Evolutionary conservation across 306 rosid species (phyloP), one percentile per base, ranked within the genome.

Genomic region (Cucumis cinereus): DNA sequence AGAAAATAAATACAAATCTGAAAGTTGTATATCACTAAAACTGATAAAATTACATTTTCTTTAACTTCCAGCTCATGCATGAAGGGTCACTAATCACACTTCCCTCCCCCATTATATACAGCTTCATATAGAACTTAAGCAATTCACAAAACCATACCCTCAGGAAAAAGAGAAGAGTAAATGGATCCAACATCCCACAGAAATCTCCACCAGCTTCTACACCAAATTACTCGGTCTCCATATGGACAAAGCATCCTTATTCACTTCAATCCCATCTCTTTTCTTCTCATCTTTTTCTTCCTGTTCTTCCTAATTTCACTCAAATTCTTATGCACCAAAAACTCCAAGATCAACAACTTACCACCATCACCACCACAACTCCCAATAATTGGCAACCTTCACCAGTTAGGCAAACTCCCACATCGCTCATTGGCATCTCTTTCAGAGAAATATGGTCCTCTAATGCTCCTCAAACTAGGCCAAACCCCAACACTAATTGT

Each of bases 371-470:
- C 62, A 22, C 62, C 62, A 22, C 62, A 22, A 4, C 70, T 86
- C 3, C 90, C 90, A 13, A 61, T 88, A 4, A 84, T 88, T 16
- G 90, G 90, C 35, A 88, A 88, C 83, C 88, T 88, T 10, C 92
- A 83, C 84, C 85, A 81, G 2, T 52, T 82, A n/a, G 81, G 82
- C 6, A 76, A 3, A 30, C 43, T 84, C 4, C 87, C 87, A 0
- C 88, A 86, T 55, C 57, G 45, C 56, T 74, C 81, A 6, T 75
- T 84, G 8, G 79, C 79, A 9, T 23, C 6, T 10, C 88, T 86
- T 30, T 55, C 88, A 2, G 16, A 47, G 4, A 17, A 82, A 50
- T 30, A 89, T 17, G 91, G 90, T 12, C 79, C 88, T 17, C 55
- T 89, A 63, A 86, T 89, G 88, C 84, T 84, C 66, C 75, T 89